Percentiles rank a stretch among this genome's conserved stretches.
Conservation (phyloP, 139 green algal species). For the Auxenochlorella pyrenoidosa region DNA sequence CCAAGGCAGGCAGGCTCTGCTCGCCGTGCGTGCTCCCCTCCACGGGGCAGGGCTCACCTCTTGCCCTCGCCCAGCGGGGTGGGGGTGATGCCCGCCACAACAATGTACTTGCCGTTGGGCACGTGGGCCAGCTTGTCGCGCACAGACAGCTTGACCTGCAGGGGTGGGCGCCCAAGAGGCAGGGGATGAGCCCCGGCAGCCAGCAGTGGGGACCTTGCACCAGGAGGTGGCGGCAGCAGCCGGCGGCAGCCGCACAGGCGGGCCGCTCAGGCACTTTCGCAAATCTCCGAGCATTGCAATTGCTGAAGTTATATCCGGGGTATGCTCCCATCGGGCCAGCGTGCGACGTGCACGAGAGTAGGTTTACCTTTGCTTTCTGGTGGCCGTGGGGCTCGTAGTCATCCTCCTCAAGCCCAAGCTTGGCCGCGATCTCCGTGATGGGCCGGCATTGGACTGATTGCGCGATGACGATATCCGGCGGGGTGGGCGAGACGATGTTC, state of each 20-base stretch:
- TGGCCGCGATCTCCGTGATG: constrained; percentile 87
- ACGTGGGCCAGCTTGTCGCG: constrained; percentile 63
- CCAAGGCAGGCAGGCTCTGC: too few relatives aligned
- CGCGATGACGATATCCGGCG: constrained; percentile 87
- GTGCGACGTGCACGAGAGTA: neutral
- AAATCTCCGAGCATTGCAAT: too few relatives aligned
- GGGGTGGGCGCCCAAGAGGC: neutral
- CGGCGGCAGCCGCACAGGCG: neutral
- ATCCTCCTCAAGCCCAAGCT: constrained; percentile 69
- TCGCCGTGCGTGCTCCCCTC: neutral
- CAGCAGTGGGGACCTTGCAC: too few relatives aligned
- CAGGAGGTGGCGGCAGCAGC: neutral
- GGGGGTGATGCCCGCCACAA: constrained; percentile 97
- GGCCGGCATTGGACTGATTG: constrained; percentile 69
- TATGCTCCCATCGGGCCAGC: neutral
- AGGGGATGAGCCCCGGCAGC: too few relatives aligned
- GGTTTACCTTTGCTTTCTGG: constrained; percentile 89
- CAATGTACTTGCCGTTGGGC: constrained; percentile 87
- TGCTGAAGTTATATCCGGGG: too few relatives aligned
- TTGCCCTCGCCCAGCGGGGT: constrained; percentile 97
- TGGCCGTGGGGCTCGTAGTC: constrained; percentile 90
- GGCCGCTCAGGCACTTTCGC: neutral
- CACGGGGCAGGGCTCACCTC: constrained; percentile 34
- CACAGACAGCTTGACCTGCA: constrained; percentile 80
- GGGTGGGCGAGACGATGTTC: constrained; percentile 3